Evolutionary conservation across 2,329 filamentous ascomycete genomes (phyloP).

Genomic region (Cladosporium sp.): DNA sequence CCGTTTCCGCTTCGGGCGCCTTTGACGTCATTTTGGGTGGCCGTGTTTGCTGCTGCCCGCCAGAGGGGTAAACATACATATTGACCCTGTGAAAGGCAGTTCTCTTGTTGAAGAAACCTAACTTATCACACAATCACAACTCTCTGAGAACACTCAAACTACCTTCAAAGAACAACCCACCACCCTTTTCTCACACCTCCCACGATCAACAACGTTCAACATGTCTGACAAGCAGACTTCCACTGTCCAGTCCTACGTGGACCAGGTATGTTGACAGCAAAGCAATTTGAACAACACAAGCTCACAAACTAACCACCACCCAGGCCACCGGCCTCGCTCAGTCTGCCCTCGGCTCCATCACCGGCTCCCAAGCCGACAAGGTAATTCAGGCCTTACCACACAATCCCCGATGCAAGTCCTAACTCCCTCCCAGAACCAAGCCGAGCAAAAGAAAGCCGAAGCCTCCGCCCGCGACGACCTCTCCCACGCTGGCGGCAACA

Average conservation of each 20-base stretch:
- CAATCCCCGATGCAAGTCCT: not conserved
- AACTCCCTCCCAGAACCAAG: conserved; percentile 42
- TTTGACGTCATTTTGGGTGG: not conserved
- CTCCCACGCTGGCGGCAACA: conserved; percentile 69
- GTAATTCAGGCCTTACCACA: conserved; percentile 30
- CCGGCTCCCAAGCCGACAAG: conserved; percentile 67
- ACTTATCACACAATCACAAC: not conserved
- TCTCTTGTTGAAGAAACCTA: not conserved
- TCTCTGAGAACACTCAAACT: not conserved
- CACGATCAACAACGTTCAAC: conserved; percentile 21
- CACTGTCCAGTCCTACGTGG: conserved; percentile 73
- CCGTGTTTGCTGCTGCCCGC: not conserved
- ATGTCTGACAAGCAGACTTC: conserved; percentile 61
- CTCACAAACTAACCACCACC: conserved; percentile 42
- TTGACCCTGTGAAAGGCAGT: not conserved
- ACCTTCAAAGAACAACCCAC: not conserved
- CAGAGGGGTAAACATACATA: not conserved
- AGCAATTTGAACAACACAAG: not conserved
- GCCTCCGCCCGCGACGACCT: conserved; percentile 65
- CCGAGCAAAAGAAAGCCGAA: conserved; percentile 61
- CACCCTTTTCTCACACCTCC: not conserved
- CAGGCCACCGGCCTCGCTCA: conserved; percentile 66
- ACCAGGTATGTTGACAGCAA: conserved; percentile 16
- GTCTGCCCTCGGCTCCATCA: conserved; percentile 66
- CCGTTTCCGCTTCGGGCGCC: not conserved